These are phyloP conservation scores for Linum usitatissimum DNA, from an alignment of 345 rosid species.

Conservation along the genomic window DNA sequence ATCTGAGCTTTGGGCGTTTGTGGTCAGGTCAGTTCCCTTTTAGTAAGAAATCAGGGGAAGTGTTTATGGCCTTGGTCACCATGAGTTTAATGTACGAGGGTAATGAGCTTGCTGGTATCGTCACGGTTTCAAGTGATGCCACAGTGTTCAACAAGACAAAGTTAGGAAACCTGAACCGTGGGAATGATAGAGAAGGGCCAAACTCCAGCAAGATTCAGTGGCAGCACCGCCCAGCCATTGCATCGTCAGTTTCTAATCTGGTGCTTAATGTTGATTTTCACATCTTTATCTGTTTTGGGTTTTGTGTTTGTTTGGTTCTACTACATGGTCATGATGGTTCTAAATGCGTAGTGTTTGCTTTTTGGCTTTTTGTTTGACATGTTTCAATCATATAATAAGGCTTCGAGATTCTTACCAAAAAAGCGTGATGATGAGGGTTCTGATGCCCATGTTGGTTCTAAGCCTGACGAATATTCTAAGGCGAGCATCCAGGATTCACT, in stretches of 20 bases:
- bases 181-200: conserved; percentile 22
- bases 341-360: neutral
- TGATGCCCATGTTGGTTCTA: conserved; percentile 16
- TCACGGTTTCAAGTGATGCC: conserved; percentile 72
- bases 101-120: conserved; percentile 53
- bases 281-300: conserved; percentile 3
- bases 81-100: conserved; percentile 54
- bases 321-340: conserved; percentile 1
- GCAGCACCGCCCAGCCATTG: conserved; percentile 46
- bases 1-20: conserved; percentile 38
- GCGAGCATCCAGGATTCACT: conserved; percentile 35
- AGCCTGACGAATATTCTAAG: conserved; percentile 23
- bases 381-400: conserved; percentile 30
- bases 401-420: conserved; percentile 37
- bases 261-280: conserved; percentile 33
- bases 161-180: conserved; percentile 22
- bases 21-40: conserved; percentile 91
- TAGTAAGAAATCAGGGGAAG: conserved; percentile 56
- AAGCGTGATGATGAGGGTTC: conserved; percentile 31
- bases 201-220: conserved; percentile 45
- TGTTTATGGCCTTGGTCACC: conserved; percentile 58
- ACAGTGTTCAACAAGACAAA: conserved; percentile 33
- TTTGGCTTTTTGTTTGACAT: conserved; percentile 6
- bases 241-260: conserved; percentile 68
- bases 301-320: conserved; percentile 7